Conservation (phyloP, 108 stramenopile genomes). For the Fistulifera pelliculosa region DNA sequence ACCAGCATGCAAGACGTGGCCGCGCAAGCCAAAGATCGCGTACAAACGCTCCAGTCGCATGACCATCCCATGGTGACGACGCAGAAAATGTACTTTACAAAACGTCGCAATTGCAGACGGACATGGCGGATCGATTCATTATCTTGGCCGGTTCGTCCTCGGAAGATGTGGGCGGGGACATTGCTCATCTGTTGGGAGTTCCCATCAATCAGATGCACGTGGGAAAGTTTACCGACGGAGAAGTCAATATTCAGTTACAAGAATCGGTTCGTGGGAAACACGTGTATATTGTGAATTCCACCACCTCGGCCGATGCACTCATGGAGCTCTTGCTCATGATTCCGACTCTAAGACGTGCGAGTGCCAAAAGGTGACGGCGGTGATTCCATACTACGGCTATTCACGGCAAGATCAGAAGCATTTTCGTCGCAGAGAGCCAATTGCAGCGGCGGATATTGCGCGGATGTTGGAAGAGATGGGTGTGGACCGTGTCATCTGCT, state of each 20-base stretch:
- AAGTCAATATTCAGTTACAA: slow-evolving; percentile 50
- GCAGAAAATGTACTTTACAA: slow-evolving; percentile 70
- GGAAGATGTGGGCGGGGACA: slow-evolving; percentile 52
- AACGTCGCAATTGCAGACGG: slow-evolving; percentile 35
- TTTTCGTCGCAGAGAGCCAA: slow-evolving; percentile 52
- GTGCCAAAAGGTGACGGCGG: slow-evolving; percentile 74
- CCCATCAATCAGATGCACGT: slow-evolving; percentile 48
- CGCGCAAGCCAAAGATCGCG: slow-evolving; percentile 9
- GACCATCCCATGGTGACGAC: slow-evolving; percentile 35
- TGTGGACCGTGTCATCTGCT: slow-evolving; percentile 76
- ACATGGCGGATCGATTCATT: slow-evolving; percentile 44
- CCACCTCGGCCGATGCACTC: slow-evolving; percentile 51
- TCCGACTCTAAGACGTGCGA: slow-evolving; percentile 57
- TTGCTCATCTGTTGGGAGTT: slow-evolving; percentile 69
- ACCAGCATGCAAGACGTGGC: slow-evolving; percentile 4
- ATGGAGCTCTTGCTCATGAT: slow-evolving; percentile 76
- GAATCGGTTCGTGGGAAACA: slow-evolving; percentile 74
- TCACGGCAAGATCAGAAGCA: slow-evolving; percentile 59
- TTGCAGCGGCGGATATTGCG: slow-evolving; percentile 82
- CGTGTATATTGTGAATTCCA: slow-evolving; percentile 67
- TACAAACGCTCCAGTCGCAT: neutral
- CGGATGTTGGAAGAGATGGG: slow-evolving; percentile 77
- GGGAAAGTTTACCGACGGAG: slow-evolving; percentile 71
- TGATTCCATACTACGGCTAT: slow-evolving; percentile 90
- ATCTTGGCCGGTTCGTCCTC: slow-evolving; percentile 67